A percentile compares a stretch with the other conserved stretches of the same genome.
Evolutionary conservation across 208 protist species (phyloP).

Genomic region (Angomonas ambiguus): DNA sequence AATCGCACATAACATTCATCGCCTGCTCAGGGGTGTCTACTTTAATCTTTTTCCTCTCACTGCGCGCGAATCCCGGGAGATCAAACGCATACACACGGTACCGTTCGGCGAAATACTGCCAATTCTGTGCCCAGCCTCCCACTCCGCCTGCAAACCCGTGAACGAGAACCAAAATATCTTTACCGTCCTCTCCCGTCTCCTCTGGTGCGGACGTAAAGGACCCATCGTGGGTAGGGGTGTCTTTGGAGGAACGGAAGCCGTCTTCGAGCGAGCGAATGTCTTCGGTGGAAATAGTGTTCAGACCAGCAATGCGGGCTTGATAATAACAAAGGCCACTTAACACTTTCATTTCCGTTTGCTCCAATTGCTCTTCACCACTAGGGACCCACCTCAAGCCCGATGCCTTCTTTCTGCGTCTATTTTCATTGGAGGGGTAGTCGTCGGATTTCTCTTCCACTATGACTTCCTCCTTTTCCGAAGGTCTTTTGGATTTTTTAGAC

Average conservation of each 20-base stretch:
- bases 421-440: not conserved
- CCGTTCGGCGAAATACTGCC: slow-evolving; percentile 34
- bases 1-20: slow-evolving; percentile 33
- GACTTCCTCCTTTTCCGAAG: too few species aligned
- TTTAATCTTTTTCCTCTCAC: slow-evolving; percentile 21
- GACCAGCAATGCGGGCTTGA: slow-evolving; percentile 24
- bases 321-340: not conserved
- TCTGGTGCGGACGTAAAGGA: not conserved
- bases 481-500: too few species aligned
- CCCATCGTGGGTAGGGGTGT: not conserved
- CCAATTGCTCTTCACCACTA: not conserved
- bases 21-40: slow-evolving; percentile 24
- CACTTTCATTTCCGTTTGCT: not conserved
- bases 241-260: not conserved
- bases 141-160: slow-evolving; percentile 68
- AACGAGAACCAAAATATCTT: slow-evolving; percentile 39
- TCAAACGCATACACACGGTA: slow-evolving; percentile 57
- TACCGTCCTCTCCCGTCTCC: not conserved
- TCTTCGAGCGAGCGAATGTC: slow-evolving; percentile 24
- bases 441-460: not conserved
- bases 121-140: slow-evolving; percentile 63
- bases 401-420: not conserved
- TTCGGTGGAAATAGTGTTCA: slow-evolving; percentile 61
- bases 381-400: not conserved
- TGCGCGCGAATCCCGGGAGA: slow-evolving; percentile 54